These are phyloP conservation scores for Byssochlamys sp. DNA, from an alignment of 2,329 filamentous ascomycete species.

Conservation along the genomic window DNA sequence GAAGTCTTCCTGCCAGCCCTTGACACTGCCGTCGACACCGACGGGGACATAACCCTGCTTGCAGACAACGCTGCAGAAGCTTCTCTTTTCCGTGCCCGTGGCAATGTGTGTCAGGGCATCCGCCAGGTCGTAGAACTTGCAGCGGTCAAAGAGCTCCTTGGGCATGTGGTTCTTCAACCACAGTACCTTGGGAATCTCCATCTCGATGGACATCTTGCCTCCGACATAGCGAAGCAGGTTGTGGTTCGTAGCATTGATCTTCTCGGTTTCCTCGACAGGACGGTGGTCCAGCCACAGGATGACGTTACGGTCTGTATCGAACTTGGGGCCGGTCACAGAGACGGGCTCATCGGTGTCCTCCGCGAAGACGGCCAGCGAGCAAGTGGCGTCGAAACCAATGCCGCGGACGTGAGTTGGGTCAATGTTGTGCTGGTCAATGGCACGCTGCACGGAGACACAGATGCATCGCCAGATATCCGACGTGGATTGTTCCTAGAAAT, in stretches of 20 bases:
- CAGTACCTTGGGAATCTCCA: slow-evolving; percentile 96
- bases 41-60: slow-evolving; percentile 95
- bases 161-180: slow-evolving; percentile 99
- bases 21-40: slow-evolving; percentile 93
- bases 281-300: slow-evolving; percentile 96
- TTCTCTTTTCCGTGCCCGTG: slow-evolving; percentile 81
- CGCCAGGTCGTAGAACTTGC: slow-evolving; percentile 92
- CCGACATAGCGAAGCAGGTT: slow-evolving; percentile 92
- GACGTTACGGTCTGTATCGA: slow-evolving; percentile 84
- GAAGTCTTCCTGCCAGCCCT: slow-evolving; percentile 97
- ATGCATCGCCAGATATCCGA: slow-evolving; percentile 95
- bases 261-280: slow-evolving; percentile 77
- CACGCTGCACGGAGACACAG: slow-evolving; percentile 74
- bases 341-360: slow-evolving; percentile 83
- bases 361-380: slow-evolving; percentile 84
- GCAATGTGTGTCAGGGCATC: slow-evolving; percentile 91
- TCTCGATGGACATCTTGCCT: slow-evolving; percentile 97
- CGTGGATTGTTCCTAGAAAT: slow-evolving; percentile 99
- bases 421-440: slow-evolving; percentile 71
- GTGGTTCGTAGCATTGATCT: slow-evolving; percentile 87
- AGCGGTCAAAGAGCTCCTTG: slow-evolving; percentile 73
- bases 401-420: slow-evolving; percentile 68
- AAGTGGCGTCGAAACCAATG: slow-evolving; percentile 97
- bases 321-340: slow-evolving; percentile 79
- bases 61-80: slow-evolving; percentile 91